A percentile compares a stretch with the other conserved stretches of the same genome.
These are phyloP conservation scores for Grosmannia clavigera DNA, from an alignment of 2,329 filamentous ascomycete species.

Conservation along the genomic window DNA sequence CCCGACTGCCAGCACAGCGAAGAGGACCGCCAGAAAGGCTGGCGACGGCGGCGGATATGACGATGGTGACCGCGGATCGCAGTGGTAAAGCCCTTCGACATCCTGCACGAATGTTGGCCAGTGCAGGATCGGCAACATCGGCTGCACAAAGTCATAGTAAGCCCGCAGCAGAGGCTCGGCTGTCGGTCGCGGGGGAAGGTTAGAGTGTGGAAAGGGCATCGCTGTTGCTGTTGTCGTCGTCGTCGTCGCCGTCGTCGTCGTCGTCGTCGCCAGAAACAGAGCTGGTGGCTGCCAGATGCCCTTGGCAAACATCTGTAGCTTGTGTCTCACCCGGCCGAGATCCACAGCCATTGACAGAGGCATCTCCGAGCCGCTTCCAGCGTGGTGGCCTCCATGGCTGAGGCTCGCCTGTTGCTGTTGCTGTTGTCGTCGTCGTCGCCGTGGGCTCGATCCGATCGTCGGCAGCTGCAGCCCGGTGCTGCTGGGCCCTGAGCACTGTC, in stretches of 20 bases:
- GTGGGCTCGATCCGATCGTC: slow-evolving; percentile 52
- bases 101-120: slow-evolving; percentile 72
- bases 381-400: not conserved
- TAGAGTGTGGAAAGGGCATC: slow-evolving; percentile 24
- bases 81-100: slow-evolving; percentile 64
- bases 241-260: not conserved
- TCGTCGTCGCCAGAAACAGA: slow-evolving; percentile 33
- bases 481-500: too few species aligned
- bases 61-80: slow-evolving; percentile 12
- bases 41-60: slow-evolving; percentile 19
- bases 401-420: slow-evolving; percentile 21
- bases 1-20: slow-evolving; percentile 71
- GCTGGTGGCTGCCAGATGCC: slow-evolving; percentile 72
- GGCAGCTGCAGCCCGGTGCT: slow-evolving; percentile 38
- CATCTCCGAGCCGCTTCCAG: not conserved
- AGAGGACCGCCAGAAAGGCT: slow-evolving; percentile 68
- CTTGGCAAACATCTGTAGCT: slow-evolving; percentile 59
- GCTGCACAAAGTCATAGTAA: slow-evolving; percentile 68
- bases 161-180: slow-evolving; percentile 62
- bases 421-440: slow-evolving; percentile 40
- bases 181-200: slow-evolving; percentile 56
- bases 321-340: slow-evolving; percentile 57
- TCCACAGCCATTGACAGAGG: slow-evolving; percentile 41
- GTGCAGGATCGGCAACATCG: slow-evolving; percentile 73
- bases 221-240: not conserved